These are phyloP conservation scores for Chlorella vulgaris DNA, from an alignment of 139 green algal species.

Conservation along the genomic window DNA sequence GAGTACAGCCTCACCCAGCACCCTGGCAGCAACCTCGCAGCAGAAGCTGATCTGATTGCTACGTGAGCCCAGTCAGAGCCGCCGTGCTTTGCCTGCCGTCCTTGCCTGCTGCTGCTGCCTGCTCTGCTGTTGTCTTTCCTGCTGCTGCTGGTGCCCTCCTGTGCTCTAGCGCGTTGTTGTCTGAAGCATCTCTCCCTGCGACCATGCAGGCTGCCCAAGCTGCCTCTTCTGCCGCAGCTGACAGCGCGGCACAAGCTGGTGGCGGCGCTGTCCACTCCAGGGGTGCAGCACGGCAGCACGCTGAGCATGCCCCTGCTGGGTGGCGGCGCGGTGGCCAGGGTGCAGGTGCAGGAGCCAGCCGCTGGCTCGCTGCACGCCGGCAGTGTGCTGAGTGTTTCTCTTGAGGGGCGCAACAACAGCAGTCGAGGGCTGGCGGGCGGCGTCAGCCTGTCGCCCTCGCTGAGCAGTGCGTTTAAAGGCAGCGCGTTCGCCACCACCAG, in stretches of 20 bases:
- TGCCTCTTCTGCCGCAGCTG: conserved; percentile 20
- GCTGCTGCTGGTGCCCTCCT: background rate
- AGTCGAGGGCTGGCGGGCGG: conserved; percentile 9
- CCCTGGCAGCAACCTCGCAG: background rate
- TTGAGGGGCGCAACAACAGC: background rate
- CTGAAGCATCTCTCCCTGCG: background rate
- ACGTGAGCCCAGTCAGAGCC: conserved; percentile 7
- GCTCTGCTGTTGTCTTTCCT: background rate
- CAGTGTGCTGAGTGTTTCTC: background rate
- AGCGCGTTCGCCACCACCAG: background rate
- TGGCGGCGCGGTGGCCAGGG: background rate
- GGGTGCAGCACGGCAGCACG: background rate
- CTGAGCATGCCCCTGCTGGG: conserved; percentile 5
- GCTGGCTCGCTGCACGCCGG: background rate
- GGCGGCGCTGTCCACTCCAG: background rate
- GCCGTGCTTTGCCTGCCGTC: background rate
- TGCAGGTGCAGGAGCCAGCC: background rate
- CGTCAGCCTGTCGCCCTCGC: background rate
- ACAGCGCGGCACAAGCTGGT: background rate
- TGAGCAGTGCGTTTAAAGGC: background rate
- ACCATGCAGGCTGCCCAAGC: conserved; percentile 16
- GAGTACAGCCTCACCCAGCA: conserved; percentile 14
- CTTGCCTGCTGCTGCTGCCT: background rate
- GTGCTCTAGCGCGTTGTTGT: background rate
- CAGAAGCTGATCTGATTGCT: conserved; percentile 1